phyloP scores from a whole-genome alignment of 148 eudicot genomes.

The Rhododendron molle region DNA sequence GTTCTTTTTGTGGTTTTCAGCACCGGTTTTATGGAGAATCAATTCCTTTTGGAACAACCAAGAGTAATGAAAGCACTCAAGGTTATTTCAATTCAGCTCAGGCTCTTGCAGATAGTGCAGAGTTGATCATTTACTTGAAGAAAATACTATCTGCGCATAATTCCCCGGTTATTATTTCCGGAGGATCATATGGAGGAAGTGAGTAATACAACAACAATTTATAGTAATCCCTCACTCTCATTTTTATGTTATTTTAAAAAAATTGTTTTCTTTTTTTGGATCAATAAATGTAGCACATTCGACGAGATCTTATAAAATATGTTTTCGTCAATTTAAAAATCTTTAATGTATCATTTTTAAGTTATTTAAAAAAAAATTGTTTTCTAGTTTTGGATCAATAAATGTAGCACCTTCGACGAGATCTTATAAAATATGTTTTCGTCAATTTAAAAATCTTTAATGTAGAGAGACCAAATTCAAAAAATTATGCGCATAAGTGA shows the following conservation, averaged over 20 bases:
- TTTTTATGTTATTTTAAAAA: no score
- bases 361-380: neutral
- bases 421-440: no score
- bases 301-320: no score
- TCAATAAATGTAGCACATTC: no score
- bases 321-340: neutral
- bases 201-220: neutral
- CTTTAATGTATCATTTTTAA: neutral
- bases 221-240: neutral
- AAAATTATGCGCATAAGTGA: no score
- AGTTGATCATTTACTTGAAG: conserved; percentile 35
- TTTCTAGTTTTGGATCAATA: no score
- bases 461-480: no score
- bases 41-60: conserved; percentile 21
- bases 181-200: conserved; percentile 66
- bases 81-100: conserved; percentile 47
- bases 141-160: conserved; percentile 22
- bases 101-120: conserved; percentile 55
- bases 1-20: neutral
- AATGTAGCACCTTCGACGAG: no score
- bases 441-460: neutral
- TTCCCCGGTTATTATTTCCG: conserved; percentile 46
- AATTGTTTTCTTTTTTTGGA: no score
- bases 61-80: conserved; percentile 8
- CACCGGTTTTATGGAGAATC: conserved; percentile 36